Evolutionary conservation across 2,329 filamentous ascomycete genomes (phyloP).

Genomic region (Alternaria angustiovoidea): DNA sequence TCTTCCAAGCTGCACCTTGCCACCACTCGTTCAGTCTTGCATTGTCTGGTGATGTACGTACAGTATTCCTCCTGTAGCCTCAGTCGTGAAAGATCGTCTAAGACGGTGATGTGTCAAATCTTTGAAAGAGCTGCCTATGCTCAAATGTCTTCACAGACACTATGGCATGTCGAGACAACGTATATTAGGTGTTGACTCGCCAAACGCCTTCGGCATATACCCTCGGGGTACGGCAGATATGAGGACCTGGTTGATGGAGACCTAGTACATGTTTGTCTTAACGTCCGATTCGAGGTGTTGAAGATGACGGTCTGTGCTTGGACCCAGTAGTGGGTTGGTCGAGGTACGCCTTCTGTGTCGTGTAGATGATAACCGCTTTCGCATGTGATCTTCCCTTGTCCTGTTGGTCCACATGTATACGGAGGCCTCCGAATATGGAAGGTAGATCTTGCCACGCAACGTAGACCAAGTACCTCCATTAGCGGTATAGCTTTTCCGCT

Average conservation of each 20-base stretch:
- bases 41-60: background rate
- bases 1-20: slow-evolving; percentile 3
- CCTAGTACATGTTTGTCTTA: background rate
- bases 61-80: background rate
- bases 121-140: background rate
- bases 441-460: background rate
- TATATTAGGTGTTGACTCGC: background rate
- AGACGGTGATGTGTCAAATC: background rate
- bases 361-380: slow-evolving; percentile 9
- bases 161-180: background rate
- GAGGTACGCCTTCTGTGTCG: slow-evolving; percentile 12
- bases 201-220: background rate
- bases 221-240: background rate
- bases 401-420: slow-evolving; percentile 7
- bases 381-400: slow-evolving; percentile 7
- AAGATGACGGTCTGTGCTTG: slow-evolving; percentile 18
- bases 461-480: background rate
- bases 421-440: slow-evolving; percentile 7
- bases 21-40: background rate
- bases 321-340: slow-evolving; percentile 17
- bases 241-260: background rate
- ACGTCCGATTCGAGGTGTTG: background rate
- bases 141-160: background rate
- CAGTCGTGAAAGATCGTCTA: background rate
- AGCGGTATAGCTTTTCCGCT: background rate